These are phyloP conservation scores for Cucurbita ficifolia DNA, from an alignment of 306 rosid genomes.

Conservation along the genomic window DNA sequence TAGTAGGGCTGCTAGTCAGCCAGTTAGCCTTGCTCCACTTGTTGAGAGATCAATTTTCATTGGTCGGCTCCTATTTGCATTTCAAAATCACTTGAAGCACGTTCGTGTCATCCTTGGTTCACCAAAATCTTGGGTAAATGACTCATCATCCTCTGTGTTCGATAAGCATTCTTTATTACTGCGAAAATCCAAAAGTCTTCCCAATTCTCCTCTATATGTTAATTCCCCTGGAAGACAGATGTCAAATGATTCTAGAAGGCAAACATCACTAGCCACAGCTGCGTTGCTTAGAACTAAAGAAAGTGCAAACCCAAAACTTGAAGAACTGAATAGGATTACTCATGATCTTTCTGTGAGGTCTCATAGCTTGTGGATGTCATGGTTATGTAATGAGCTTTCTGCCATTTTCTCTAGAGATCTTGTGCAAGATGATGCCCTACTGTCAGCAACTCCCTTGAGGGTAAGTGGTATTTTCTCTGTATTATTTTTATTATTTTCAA, in stretches of 20 bases:
- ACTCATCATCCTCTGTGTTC: slow-evolving; percentile 26
- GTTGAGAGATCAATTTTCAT: slow-evolving; percentile 79
- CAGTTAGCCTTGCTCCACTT: slow-evolving; percentile 28
- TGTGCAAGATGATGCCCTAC: slow-evolving; percentile 58
- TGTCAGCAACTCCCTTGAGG: slow-evolving; percentile 66
- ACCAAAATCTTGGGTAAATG: slow-evolving; percentile 71
- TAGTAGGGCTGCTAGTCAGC: slow-evolving; percentile 19
- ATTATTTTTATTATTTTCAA: not conserved
- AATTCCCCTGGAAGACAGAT: slow-evolving; percentile 31
- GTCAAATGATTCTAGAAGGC: slow-evolving; percentile 31
- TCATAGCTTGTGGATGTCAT: slow-evolving; percentile 71
- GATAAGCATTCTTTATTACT: slow-evolving; percentile 49
- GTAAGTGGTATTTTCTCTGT: slow-evolving; percentile 30
- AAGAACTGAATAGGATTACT: slow-evolving; percentile 47
- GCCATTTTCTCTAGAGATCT: slow-evolving; percentile 49
- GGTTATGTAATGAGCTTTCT: slow-evolving; percentile 76
- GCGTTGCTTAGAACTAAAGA: slow-evolving; percentile 75
- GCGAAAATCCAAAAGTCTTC: slow-evolving; percentile 44
- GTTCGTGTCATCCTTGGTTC: slow-evolving; percentile 79
- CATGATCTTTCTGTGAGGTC: slow-evolving; percentile 80
- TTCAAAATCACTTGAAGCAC: slow-evolving; percentile 74
- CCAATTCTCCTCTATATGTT: slow-evolving; percentile 44
- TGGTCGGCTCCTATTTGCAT: slow-evolving; percentile 84
- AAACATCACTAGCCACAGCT: slow-evolving; percentile 46
- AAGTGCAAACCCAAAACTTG: slow-evolving; percentile 64